Percentiles rank a stretch among this genome's conserved stretches.
These are phyloP conservation scores for Rauvolfia tetraphylla DNA, from an alignment of 257 asterid species.

Conservation along the genomic window DNA sequence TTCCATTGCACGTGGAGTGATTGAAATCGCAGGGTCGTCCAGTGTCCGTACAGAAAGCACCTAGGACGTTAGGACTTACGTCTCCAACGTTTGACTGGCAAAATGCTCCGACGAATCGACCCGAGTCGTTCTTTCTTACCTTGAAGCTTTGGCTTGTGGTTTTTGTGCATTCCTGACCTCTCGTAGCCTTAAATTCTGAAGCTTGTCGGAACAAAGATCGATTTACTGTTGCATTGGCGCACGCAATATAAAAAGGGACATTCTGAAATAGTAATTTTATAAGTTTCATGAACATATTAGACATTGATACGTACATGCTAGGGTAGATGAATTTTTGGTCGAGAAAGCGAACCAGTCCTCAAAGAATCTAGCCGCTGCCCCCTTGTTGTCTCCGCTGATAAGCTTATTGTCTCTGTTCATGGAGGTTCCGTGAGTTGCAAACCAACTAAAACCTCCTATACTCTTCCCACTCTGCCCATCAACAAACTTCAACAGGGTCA, in stretches of 20 bases:
- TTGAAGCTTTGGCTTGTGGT: constrained; percentile 45
- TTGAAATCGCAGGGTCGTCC: constrained; percentile 62
- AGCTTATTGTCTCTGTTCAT: constrained; percentile 55
- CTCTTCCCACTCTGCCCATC: constrained; percentile 43
- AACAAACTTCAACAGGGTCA: constrained; percentile 59
- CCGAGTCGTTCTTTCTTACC: constrained; percentile 45
- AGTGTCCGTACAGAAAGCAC: constrained; percentile 58
- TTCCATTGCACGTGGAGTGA: constrained; percentile 57
- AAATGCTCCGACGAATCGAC: constrained; percentile 53
- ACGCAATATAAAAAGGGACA: too few species aligned
- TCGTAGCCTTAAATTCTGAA: constrained; percentile 37
- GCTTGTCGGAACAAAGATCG: neutral
- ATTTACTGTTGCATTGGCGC: neutral
- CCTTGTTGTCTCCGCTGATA: constrained; percentile 68
- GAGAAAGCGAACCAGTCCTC: constrained; percentile 47
- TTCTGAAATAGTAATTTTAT: too few species aligned
- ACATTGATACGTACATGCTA: too few species aligned
- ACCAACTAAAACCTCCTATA: constrained; percentile 56
- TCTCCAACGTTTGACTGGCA: constrained; percentile 71
- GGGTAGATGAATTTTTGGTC: constrained; percentile 14
- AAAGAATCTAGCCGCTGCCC: constrained; percentile 63
- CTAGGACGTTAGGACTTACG: constrained; percentile 57
- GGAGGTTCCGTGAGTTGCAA: constrained; percentile 67
- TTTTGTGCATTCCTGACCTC: constrained; percentile 41
- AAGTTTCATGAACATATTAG: too few species aligned